Evolutionary conservation across 768 basidiomycete genomes (phyloP), one percentile per base, ranked within the genome.

Genomic region (Suillus subaureus): DNA sequence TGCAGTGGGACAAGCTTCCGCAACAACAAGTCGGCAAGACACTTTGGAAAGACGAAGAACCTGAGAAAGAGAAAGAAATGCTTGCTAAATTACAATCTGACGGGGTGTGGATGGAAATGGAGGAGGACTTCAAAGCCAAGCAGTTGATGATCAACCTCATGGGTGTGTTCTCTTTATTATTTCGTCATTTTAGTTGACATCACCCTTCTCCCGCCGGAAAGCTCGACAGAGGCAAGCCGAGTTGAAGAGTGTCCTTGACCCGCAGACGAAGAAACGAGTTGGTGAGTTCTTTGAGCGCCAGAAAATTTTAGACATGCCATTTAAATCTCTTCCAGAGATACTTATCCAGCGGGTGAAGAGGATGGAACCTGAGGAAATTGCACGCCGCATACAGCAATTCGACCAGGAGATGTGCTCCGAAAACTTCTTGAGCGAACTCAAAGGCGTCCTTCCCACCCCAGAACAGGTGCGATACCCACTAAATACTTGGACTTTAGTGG

Each of bases 1-100:
- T 99, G 63, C 96, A 98, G 74, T 99, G 97, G 97, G 96, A 98
- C 75, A 99, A 98, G 73, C 83, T 99, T n/a, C 89, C 93, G 28
- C 94, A 94, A 64, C 90, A 92, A 69, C 90, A 93, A 70, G 89
- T 94, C 40, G 82, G 82, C 1, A 91, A 90, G 74, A 99, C 96
- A 0, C 80, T 98, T 16, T 99, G 95, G 92, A 90, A 83, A 61
- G 84, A 85, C 45, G 92, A 94, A 66, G 80, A 81, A 61, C 62
- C 65, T 42, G 81, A 87, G 69, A 89, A 88, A 72, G 93, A 94
- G 72, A 81, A 86, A 67, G 89, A 93, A 69, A 93, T 95, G 84
- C 78, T 95, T 51, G 84, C 88, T 75, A 93, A 92, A 76, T 79
- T 99, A 56, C 89, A 91, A 71, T 78, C 81, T 61, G 93, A 95